phyloP scores from a whole-genome alignment of 2,329 filamentous ascomycete genomes.

The Stagonosporopsis vannaccii region DNA sequence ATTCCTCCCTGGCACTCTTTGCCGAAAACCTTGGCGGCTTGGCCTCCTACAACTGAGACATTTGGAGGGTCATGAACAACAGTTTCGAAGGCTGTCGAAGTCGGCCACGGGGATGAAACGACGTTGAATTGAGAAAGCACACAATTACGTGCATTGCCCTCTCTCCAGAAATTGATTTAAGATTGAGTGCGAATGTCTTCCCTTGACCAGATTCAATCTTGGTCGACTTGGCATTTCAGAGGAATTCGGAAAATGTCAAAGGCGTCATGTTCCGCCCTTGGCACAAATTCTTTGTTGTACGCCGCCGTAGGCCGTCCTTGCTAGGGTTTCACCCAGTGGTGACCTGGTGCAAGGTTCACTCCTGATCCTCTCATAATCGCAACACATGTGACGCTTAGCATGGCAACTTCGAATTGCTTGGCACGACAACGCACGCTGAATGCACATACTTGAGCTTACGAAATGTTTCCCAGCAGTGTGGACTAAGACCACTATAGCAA shows the following conservation, averaged over 20 bases:
- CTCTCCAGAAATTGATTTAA: background rate
- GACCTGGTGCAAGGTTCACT: background rate
- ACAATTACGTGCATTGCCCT: background rate
- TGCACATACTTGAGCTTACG: background rate
- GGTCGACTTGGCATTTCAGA: slow-evolving; percentile 26
- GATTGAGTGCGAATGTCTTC: background rate
- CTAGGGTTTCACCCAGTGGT: slow-evolving; percentile 1
- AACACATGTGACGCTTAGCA: background rate
- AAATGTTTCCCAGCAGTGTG: background rate
- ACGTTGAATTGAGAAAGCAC: background rate
- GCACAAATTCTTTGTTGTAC: slow-evolving; percentile 18
- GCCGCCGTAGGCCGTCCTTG: slow-evolving; percentile 11
- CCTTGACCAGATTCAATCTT: slow-evolving; percentile 23
- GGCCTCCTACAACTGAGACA: slow-evolving; percentile 15
- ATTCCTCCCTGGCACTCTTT: slow-evolving; percentile 11
- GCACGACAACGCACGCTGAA: background rate
- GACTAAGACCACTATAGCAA: background rate
- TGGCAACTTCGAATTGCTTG: slow-evolving; percentile 8
- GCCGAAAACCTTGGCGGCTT: slow-evolving; percentile 13
- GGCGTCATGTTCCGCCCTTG: slow-evolving; percentile 32
- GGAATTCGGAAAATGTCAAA: slow-evolving; percentile 23
- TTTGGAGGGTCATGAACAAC: background rate
- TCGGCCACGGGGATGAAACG: background rate
- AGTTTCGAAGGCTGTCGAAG: background rate
- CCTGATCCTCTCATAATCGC: background rate